Base-by-base conservation (phyloP, 1,284 basidiomycete species). In the Porphyrellus sp. region DNA sequence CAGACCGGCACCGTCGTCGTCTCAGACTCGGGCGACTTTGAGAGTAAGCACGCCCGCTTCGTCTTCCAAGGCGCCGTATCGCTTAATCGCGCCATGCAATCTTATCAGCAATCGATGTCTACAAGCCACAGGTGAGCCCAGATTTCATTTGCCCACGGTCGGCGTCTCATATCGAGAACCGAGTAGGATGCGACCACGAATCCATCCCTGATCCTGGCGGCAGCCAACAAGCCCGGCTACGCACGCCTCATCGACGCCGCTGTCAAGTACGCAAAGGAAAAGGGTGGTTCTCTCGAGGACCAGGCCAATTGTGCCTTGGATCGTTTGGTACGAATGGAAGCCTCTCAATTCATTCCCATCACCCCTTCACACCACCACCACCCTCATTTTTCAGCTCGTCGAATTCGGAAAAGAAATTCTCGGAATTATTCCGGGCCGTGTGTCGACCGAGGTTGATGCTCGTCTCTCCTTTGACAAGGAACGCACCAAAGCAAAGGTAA, bases 371-470 rank as follows among this genome's bases (percentile, higher is more conserved):
- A 50, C 46, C 23, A 49, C 28, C 43, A 51, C 45, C 52, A 45
- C 58, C 51, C 46, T 53, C 59, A 45, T 48, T 24, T 46, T 21
- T 61, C 24, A 93, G 91, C 86, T 98, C 58, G 93, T 98, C 67
- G 93, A 93, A 72, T 99, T 99, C 74, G 96, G 96, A 63, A 89
- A 86, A 73, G 93, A 91, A 77, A 98, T 99, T 70, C 82, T 99
- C 54, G 79, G 82, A 63, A 93, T 99, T 73, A 93, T 99, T 69
- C 96, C 97, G 56, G 97, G 96, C 59, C 91, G 96, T 74, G 96
- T 99, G 62, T 99, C 96, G 47, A 99, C 96, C 60, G 96, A 99
- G 76, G 95, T 99, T 62, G 96, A 99, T 73, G 96, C 97, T 54
- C 86, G 89, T 61, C 85, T 98, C 59, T 98, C 96, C 58, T 98